These are phyloP conservation scores for Chaetoscypha palmicola DNA, from an alignment of 2,329 filamentous ascomycete genomes.

Conservation along the genomic window DNA sequence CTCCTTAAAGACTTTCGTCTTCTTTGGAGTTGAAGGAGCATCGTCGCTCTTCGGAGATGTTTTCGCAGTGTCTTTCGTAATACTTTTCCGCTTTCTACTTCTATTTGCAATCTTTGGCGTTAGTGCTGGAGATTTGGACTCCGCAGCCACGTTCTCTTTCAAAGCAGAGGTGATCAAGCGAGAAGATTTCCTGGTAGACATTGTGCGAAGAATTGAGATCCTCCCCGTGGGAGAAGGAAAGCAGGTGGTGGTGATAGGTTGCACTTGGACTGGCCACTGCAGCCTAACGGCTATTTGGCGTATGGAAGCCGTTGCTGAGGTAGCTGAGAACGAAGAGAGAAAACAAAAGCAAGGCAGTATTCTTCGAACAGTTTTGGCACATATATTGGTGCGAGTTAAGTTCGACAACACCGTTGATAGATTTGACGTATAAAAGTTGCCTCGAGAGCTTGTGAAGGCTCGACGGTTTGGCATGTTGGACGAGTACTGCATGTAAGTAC, in stretches of 20 bases:
- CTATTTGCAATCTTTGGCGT: slow-evolving; percentile 13
- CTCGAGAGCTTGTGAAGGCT: too few relatives aligned
- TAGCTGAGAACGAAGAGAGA: too few relatives aligned
- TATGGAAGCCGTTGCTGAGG: slow-evolving; percentile 6
- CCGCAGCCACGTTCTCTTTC: slow-evolving; percentile 10
- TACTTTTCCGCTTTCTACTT: slow-evolving; percentile 25
- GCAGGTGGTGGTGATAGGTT: slow-evolving; percentile 2
- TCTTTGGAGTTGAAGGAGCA: slow-evolving; percentile 26
- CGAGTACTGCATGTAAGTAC: too few relatives aligned
- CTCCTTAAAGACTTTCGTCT: slow-evolving; percentile 16
- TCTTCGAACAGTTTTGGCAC: too few relatives aligned
- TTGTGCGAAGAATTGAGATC: slow-evolving; percentile 7
- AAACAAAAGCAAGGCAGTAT: too few relatives aligned
- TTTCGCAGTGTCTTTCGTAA: slow-evolving; percentile 13
- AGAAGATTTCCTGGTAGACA: slow-evolving; percentile 27
- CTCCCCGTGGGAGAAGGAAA: background rate
- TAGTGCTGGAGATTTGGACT: slow-evolving; percentile 5
- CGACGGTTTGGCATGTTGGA: too few relatives aligned
- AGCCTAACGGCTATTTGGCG: slow-evolving; percentile 12
- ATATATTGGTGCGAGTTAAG: too few relatives aligned
- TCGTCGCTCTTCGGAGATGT: slow-evolving; percentile 8
- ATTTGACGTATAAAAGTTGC: too few relatives aligned
- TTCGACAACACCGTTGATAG: too few relatives aligned
- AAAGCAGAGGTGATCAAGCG: slow-evolving; percentile 21
- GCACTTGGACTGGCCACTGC: slow-evolving; percentile 9